phyloP scores from a whole-genome alignment of 768 basidiomycete species.

The Tricholomella constricta region DNA sequence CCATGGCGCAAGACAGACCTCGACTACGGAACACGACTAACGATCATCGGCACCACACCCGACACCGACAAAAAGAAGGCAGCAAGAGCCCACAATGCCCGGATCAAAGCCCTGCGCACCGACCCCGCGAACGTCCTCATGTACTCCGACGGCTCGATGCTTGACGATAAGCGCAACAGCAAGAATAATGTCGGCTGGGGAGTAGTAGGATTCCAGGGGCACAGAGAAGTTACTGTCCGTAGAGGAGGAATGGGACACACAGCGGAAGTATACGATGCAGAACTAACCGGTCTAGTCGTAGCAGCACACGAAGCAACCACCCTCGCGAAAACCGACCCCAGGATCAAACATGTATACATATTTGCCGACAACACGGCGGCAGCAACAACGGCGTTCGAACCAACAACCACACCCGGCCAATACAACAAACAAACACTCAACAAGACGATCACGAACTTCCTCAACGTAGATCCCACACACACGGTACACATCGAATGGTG shows the following conservation, averaged over 20 bases:
- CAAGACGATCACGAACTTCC: background rate
- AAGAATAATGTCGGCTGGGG: constrained; percentile 18
- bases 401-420: constrained; percentile 9
- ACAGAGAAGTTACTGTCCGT: constrained; percentile 9
- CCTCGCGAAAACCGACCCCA: constrained; percentile 10
- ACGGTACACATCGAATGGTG: background rate
- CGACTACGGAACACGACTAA: background rate
- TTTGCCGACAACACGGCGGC: too few species aligned
- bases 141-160: constrained; percentile 6
- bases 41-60: background rate
- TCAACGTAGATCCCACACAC: background rate
- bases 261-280: too few species aligned
- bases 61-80: background rate
- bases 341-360: constrained; percentile 21
- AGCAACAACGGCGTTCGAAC: constrained; percentile 24
- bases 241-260: constrained; percentile 24
- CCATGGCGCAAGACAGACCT: background rate
- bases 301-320: constrained; percentile 17
- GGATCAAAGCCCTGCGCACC: too few species aligned
- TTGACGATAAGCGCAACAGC: too few species aligned
- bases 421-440: too few species aligned
- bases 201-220: constrained; percentile 15
- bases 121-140: too few species aligned
- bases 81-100: background rate
- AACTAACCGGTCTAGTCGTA: too few species aligned